Percentiles rank a stretch among this genome's conserved stretches.
Evolutionary conservation across 208 protist species (phyloP).

Genomic region (Leishmania amazonensis): DNA sequence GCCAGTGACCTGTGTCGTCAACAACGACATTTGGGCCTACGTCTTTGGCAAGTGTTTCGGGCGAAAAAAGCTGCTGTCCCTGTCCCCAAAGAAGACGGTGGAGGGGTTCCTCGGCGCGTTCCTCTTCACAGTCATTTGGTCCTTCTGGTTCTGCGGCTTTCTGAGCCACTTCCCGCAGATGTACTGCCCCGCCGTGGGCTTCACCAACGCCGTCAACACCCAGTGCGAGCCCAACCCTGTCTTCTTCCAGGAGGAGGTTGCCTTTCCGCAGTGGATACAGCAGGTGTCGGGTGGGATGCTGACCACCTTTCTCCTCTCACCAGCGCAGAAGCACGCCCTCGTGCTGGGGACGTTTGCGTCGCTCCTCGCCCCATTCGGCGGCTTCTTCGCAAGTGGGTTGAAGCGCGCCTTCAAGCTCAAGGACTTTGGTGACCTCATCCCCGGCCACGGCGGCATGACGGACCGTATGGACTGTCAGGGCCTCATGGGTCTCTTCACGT

Average conservation of each 20-base stretch:
- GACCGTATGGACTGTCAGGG: constrained; percentile 98
- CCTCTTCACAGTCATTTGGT: constrained; percentile 90
- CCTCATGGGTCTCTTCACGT: constrained; percentile 95
- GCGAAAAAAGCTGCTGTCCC: constrained; percentile 69
- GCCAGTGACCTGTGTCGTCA: constrained; percentile 86
- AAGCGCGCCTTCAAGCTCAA: constrained; percentile 98
- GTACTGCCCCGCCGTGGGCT: constrained; percentile 85
- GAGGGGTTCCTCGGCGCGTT: constrained; percentile 92
- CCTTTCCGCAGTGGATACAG: constrained; percentile 61
- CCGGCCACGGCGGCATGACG: constrained; percentile 98
- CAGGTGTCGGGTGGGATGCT: constrained; percentile 44
- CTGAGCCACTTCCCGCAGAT: constrained; percentile 85
- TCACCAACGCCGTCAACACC: constrained; percentile 48
- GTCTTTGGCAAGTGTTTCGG: constrained; percentile 93
- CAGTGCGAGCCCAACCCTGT: constrained; percentile 69
- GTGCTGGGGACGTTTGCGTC: constrained; percentile 96
- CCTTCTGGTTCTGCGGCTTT: constrained; percentile 92
- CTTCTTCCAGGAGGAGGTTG: constrained; percentile 71
- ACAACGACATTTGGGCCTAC: constrained; percentile 94
- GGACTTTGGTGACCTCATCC: constrained; percentile 98
- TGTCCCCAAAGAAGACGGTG: constrained; percentile 93
- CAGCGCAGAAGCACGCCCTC: constrained; percentile 94
- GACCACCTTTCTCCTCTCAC: constrained; percentile 58
- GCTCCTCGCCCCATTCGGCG: constrained; percentile 97
- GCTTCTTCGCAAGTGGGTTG: constrained; percentile 98